phyloP scores from a whole-genome alignment of 306 rosid genomes.

The Malus fusca region DNA sequence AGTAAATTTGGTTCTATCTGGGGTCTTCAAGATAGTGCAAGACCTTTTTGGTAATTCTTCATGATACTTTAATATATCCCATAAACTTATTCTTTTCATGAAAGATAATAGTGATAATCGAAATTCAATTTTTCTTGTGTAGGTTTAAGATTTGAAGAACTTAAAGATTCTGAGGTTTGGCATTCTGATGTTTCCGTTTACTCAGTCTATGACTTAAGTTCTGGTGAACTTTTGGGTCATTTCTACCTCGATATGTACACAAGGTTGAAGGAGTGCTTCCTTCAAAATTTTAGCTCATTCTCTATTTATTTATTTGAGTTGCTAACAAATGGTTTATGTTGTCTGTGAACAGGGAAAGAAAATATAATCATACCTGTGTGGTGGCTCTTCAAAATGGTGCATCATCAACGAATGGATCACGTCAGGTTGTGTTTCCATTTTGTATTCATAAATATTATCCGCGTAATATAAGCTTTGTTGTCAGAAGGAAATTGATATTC shows the following conservation, averaged over 20 bases:
- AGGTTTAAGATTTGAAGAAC: slow-evolving; percentile 88
- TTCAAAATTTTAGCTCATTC: background rate
- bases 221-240: slow-evolving; percentile 80
- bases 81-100: background rate
- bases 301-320: slow-evolving; percentile 19
- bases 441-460: background rate
- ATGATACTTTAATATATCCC: background rate
- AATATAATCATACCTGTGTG: slow-evolving; percentile 75
- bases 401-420: slow-evolving; percentile 40
- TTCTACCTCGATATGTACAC: slow-evolving; percentile 74
- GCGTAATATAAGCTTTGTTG: background rate
- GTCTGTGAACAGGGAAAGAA: slow-evolving; percentile 63
- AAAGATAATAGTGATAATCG: slow-evolving; percentile 4
- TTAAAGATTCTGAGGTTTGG: slow-evolving; percentile 79
- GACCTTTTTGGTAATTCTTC: slow-evolving; percentile 71
- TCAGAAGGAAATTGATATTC: background rate
- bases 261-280: slow-evolving; percentile 40
- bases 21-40: slow-evolving; percentile 83
- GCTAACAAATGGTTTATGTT: slow-evolving; percentile 18
- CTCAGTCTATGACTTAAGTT: slow-evolving; percentile 66
- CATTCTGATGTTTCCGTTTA: slow-evolving; percentile 67
- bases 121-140: slow-evolving; percentile 14
- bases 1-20: slow-evolving; percentile 75
- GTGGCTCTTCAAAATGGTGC: slow-evolving; percentile 91
- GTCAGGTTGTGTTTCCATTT: slow-evolving; percentile 46